A percentile compares a stretch with the other conserved stretches of the same genome.
Conservation (phyloP, 2,329 filamentous ascomycete genomes). For the Sporothrix humicola region DNA sequence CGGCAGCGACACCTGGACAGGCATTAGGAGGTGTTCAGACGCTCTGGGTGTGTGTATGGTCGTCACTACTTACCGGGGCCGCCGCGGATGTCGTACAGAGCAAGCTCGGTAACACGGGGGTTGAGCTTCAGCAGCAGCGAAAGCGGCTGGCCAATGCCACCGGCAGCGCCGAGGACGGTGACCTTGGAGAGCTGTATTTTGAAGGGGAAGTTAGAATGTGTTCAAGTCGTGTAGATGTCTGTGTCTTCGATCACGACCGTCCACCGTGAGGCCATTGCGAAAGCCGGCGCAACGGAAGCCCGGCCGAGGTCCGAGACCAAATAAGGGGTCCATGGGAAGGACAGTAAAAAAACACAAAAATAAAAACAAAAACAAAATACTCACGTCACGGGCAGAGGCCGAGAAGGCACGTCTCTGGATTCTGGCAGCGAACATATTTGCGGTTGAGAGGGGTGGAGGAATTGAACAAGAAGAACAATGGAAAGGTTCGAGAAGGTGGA, state of each 20-base stretch:
- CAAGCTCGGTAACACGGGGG: slow-evolving; percentile 89
- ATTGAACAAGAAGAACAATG: slow-evolving; percentile 12
- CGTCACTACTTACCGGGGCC: slow-evolving; percentile 71
- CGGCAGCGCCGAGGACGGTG: slow-evolving; percentile 92
- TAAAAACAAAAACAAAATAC: slow-evolving; percentile 43
- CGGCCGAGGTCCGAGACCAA: slow-evolving; percentile 22
- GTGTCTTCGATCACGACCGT: neutral
- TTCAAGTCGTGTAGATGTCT: neutral
- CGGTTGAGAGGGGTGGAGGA: slow-evolving; percentile 29
- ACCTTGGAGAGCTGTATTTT: slow-evolving; percentile 85
- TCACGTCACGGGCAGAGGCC: slow-evolving; percentile 76
- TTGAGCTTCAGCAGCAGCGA: slow-evolving; percentile 99
- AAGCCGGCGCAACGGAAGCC: slow-evolving; percentile 28
- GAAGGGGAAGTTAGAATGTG: neutral
- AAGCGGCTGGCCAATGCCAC: slow-evolving; percentile 97
- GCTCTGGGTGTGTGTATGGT: no score
- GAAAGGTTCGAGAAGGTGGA: slow-evolving; percentile 1
- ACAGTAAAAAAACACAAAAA: neutral
- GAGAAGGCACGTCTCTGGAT: slow-evolving; percentile 83
- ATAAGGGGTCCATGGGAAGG: slow-evolving; percentile 36
- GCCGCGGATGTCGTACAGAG: slow-evolving; percentile 96
- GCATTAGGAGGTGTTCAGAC: no score
- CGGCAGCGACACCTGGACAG: slow-evolving; percentile 75
- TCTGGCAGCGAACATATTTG: slow-evolving; percentile 75
- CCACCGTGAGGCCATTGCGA: neutral